Percentiles rank a stretch among this genome's conserved stretches.
phyloP scores from a whole-genome alignment of 352 stramenopile species.

The Blastocystis sp. region DNA sequence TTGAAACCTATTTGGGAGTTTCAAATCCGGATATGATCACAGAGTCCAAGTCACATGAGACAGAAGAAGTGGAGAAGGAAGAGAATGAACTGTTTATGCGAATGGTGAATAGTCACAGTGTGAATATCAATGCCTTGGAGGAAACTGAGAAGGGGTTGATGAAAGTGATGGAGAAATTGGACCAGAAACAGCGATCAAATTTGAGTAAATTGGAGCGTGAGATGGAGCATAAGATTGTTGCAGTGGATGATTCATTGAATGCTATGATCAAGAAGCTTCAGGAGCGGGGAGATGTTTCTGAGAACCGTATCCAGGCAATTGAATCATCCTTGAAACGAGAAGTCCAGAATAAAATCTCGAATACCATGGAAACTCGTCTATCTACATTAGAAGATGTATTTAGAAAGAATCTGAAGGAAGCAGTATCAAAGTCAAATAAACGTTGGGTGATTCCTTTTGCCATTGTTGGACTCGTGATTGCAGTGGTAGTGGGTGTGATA shows the following conservation, averaged over 20 bases:
- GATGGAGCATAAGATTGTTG: conserved; percentile 74
- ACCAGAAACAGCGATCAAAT: neutral
- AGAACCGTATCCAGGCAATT: conserved; percentile 71
- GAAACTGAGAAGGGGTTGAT: conserved; percentile 31
- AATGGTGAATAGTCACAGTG: conserved; percentile 25
- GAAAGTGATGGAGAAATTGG: conserved; percentile 44
- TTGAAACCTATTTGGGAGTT: conserved; percentile 69
- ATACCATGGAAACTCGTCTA: conserved; percentile 28
- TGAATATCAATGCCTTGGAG: conserved; percentile 50
- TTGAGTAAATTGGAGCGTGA: conserved; percentile 72
- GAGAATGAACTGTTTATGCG: conserved; percentile 21
- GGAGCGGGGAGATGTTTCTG: conserved; percentile 71
- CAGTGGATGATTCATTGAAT: conserved; percentile 76
- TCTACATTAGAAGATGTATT: conserved; percentile 18
- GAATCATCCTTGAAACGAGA: conserved; percentile 69
- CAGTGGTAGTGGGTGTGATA: neutral
- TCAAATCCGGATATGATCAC: conserved; percentile 32
- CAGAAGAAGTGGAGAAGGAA: conserved; percentile 60
- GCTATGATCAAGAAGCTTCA: conserved; percentile 81
- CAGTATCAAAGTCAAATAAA: neutral
- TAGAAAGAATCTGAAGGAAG: conserved; percentile 16
- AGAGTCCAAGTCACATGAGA: neutral
- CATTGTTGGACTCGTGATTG: conserved; percentile 10
- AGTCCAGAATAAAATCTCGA: conserved; percentile 28
- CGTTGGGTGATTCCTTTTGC: conserved; percentile 64